Evolutionary conservation across 2,329 filamentous ascomycete genomes (phyloP).

Genomic region (Dactylellina haptotyla): DNA sequence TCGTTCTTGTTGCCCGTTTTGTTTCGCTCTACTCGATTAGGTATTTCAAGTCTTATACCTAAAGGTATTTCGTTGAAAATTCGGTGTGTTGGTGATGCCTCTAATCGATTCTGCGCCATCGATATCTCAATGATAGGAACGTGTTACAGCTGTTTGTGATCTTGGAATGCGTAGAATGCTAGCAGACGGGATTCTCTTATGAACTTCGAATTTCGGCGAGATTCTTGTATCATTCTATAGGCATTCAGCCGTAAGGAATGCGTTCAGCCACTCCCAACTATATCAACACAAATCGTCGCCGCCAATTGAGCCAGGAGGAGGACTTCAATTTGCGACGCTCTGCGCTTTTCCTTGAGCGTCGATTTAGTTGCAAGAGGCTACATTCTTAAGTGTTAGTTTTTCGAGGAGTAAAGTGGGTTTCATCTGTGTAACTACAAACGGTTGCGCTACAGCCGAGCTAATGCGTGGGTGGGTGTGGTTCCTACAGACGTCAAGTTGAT

Average conservation of each 20-base stretch:
- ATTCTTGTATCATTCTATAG: neutral
- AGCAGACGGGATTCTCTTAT: neutral
- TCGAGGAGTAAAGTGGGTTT: neutral
- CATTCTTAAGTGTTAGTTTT: conserved; percentile 1
- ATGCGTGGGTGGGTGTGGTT: neutral
- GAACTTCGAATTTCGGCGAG: neutral
- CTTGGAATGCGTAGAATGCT: neutral
- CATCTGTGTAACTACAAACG: neutral
- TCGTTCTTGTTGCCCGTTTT: no score
- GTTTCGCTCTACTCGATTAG: neutral
- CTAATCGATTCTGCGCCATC: neutral
- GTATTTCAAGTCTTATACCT: neutral
- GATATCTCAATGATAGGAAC: neutral
- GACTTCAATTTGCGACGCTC: neutral
- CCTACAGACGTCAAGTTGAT: neutral
- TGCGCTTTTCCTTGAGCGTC: conserved; percentile 1
- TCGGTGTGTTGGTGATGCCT: neutral
- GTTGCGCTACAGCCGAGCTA: neutral
- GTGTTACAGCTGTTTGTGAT: neutral
- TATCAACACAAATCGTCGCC: neutral
- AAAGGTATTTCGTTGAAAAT: neutral
- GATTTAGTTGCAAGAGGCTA: neutral
- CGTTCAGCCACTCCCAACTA: neutral
- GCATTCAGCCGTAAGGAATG: neutral
- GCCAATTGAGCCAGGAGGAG: neutral